Evolutionary conservation across 306 rosid genomes (phyloP), one percentile per base, ranked within the genome.

Genomic region (Pueraria montana): DNA sequence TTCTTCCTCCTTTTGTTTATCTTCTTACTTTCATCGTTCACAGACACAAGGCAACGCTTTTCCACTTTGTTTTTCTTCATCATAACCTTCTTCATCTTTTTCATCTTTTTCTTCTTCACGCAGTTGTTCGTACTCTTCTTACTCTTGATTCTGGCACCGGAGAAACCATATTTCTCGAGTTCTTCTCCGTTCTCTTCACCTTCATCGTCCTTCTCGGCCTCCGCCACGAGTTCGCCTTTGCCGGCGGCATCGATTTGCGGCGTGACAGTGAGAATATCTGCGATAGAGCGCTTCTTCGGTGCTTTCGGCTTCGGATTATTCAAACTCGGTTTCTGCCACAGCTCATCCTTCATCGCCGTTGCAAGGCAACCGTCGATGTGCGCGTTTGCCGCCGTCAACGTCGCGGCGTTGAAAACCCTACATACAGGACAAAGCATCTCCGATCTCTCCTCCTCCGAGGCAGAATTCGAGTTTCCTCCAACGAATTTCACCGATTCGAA

Each of bases 231-330:
- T 8, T 50, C 9, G 40, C 30, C 26, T 61, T 18, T 27, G 6
- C 38, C 36, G 21, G 71, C 17, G 2, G 86, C 52, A 53, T 80
- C 82, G 45, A 92, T 87, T 84, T 84, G 97, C 20, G 95, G 98
- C 58, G 97, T 93, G 32, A 87, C 91, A 0, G 91, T 84, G 62
- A 91, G 94, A 69, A 94, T 94, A 83, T 94, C 98, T 0, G 92
- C 88, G 23, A 94, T 86, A 4, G 98, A 94, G 56, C 97, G 84
- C 83, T 94, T 92, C 87, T 94, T 94, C 2, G 89, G 88, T 2
- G 82, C 76, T 74, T 87, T 94, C 7, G 86, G 84, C 61, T 93
- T 93, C 1, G 81, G 46, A 76, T 88, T 88, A 76, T 88, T 90
- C 75, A 50, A 23, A 18, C 26, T 53, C 17, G 8, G 77, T 85